Evolutionary conservation across 2,329 filamentous ascomycete species (phyloP).

Genomic region (Basipetospora chlamydospora): DNA sequence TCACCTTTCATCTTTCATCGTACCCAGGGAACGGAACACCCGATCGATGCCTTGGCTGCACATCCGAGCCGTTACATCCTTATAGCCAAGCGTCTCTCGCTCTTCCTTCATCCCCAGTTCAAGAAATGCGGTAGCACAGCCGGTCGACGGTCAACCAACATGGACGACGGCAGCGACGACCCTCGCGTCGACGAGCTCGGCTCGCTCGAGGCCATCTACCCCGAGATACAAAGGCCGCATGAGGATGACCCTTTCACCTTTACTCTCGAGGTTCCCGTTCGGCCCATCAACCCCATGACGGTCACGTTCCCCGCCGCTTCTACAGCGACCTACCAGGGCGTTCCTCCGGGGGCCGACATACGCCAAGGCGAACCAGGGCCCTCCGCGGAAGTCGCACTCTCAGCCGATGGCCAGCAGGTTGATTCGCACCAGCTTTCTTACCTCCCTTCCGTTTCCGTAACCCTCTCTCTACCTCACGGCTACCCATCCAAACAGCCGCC

Average conservation of each 20-base stretch:
- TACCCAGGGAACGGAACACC: too few species aligned
- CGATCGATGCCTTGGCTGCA: too few species aligned
- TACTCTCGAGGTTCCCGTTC: conserved; percentile 42
- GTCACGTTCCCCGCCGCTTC: conserved; percentile 38
- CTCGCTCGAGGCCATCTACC: conserved; percentile 49
- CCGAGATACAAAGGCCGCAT: conserved; percentile 39
- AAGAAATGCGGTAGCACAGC: conserved; percentile 2
- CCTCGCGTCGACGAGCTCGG: conserved; percentile 43
- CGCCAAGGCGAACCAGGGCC: too few species aligned
- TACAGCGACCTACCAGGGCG: background rate
- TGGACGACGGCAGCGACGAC: conserved; percentile 32
- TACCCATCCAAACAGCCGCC: conserved; percentile 44
- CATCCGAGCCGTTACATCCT: too few species aligned
- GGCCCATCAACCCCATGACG: conserved; percentile 36
- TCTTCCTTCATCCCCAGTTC: too few species aligned
- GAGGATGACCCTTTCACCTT: conserved; percentile 30
- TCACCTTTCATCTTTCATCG: too few species aligned
- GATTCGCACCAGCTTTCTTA: conserved; percentile 39
- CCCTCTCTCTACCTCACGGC: conserved; percentile 37
- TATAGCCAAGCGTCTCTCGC: too few species aligned
- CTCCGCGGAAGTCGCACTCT: conserved; percentile 12
- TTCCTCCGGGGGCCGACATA: too few species aligned
- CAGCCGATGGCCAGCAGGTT: conserved; percentile 9
- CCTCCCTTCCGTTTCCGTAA: conserved; percentile 41
- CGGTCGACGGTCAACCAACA: conserved; percentile 8